Evolutionary conservation across 257 asterid species (phyloP).

Genomic region (Asclepias syriaca): DNA sequence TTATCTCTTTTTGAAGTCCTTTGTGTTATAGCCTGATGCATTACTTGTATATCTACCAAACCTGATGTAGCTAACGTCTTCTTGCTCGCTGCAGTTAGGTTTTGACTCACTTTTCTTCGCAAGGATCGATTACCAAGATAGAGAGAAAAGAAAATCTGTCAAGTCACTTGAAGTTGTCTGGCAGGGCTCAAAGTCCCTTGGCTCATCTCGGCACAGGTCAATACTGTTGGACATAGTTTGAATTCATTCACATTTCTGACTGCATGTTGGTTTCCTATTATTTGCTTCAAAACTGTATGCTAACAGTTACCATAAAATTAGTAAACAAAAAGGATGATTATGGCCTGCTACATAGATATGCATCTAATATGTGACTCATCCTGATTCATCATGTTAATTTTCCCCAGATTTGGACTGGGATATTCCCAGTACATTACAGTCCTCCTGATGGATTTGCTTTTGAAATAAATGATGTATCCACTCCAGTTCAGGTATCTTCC

Average conservation of each 20-base stretch:
- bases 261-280: neutral
- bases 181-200: constrained; percentile 72
- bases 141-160: constrained; percentile 51
- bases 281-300: neutral
- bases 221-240: constrained; percentile 5
- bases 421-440: constrained; percentile 59
- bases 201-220: constrained; percentile 80
- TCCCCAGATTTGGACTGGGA: constrained; percentile 68
- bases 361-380: neutral
- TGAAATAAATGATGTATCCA: constrained; percentile 66
- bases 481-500: constrained; percentile 61
- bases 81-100: constrained; percentile 49
- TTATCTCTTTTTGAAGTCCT: neutral
- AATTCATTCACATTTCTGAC: constrained; percentile 8
- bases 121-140: constrained; percentile 82
- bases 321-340: neutral
- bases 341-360: neutral
- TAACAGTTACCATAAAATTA: neutral
- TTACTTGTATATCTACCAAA: neutral
- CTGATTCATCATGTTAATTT: constrained; percentile 10
- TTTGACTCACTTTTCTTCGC: constrained; percentile 79
- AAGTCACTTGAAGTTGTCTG: constrained; percentile 76
- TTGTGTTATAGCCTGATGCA: neutral
- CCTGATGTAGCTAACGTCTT: constrained; percentile 15
- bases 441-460: constrained; percentile 77